phyloP scores from a whole-genome alignment of 345 rosid species.

The Ricinus communis region DNA sequence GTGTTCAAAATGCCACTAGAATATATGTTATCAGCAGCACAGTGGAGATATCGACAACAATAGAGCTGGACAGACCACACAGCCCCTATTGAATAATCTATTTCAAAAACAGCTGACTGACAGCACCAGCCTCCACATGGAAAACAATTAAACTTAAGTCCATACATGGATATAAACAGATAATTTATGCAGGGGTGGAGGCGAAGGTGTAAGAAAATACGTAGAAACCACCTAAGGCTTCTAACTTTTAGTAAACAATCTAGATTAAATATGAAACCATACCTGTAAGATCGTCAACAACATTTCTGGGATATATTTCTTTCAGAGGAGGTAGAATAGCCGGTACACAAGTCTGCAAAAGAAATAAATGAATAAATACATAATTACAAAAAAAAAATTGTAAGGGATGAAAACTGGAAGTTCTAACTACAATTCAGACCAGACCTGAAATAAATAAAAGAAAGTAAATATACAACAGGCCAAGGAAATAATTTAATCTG shows the following conservation, averaged over 20 bases:
- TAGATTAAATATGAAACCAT: slow-evolving; percentile 16
- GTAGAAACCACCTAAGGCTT: neutral
- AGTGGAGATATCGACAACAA: neutral
- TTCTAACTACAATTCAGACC: neutral
- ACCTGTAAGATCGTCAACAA: slow-evolving; percentile 77
- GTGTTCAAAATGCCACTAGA: neutral
- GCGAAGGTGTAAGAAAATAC: neutral
- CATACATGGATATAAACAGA: too few species aligned
- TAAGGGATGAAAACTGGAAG: neutral
- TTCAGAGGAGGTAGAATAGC: slow-evolving; percentile 79
- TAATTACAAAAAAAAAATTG: neutral
- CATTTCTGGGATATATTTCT: slow-evolving; percentile 67
- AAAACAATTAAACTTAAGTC: neutral
- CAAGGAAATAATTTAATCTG: neutral
- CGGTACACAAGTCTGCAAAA: slow-evolving; percentile 79
- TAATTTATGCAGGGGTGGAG: neutral
- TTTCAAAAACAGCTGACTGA: neutral
- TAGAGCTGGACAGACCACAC: neutral
- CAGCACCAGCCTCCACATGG: neutral
- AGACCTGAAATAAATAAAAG: neutral
- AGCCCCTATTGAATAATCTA: neutral
- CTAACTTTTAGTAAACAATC: neutral
- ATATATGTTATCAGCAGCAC: neutral
- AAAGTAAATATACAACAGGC: neutral
- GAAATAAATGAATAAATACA: slow-evolving; percentile 3